Percentiles rank a stretch among this genome's conserved stretches.
Evolutionary conservation across 345 rosid species (phyloP).

Genomic region (Adansonia digitata): DNA sequence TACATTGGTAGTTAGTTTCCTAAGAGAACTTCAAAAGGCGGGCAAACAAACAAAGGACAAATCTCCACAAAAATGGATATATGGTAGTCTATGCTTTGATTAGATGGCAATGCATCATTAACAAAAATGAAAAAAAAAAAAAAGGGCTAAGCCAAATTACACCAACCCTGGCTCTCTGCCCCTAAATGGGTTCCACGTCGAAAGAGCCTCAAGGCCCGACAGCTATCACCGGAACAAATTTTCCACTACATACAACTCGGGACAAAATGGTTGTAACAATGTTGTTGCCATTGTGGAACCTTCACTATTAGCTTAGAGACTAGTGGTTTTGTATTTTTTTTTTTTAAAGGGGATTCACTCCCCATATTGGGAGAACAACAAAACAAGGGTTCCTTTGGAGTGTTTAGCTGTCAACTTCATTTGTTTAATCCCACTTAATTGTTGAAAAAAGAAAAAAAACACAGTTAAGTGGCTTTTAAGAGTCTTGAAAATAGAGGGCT

Average conservation of each 20-base stretch:
- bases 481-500: conserved; percentile 21
- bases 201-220: not conserved
- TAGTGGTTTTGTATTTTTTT: not conserved
- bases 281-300: conserved; percentile 22
- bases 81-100: not conserved
- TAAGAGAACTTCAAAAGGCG: not conserved
- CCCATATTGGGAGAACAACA: conserved; percentile 7
- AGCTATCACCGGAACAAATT: conserved; percentile 7
- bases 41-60: too few species aligned
- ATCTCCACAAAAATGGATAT: not conserved
- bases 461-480: not conserved
- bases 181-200: conserved; percentile 24
- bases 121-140: not conserved
- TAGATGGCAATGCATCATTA: conserved; percentile 2
- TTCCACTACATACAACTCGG: conserved; percentile 19
- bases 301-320: conserved; percentile 9
- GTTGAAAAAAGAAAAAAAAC: conserved; percentile 4
- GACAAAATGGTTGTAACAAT: conserved; percentile 10
- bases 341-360: conserved; percentile 13
- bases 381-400: conserved; percentile 4
- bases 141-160: not conserved
- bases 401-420: conserved; percentile 23
- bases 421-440: conserved; percentile 9
- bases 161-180: not conserved
- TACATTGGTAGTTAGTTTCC: not conserved